Base-by-base conservation (phyloP, 768 basidiomycete species). In the Candolleomyces efflorescens region DNA sequence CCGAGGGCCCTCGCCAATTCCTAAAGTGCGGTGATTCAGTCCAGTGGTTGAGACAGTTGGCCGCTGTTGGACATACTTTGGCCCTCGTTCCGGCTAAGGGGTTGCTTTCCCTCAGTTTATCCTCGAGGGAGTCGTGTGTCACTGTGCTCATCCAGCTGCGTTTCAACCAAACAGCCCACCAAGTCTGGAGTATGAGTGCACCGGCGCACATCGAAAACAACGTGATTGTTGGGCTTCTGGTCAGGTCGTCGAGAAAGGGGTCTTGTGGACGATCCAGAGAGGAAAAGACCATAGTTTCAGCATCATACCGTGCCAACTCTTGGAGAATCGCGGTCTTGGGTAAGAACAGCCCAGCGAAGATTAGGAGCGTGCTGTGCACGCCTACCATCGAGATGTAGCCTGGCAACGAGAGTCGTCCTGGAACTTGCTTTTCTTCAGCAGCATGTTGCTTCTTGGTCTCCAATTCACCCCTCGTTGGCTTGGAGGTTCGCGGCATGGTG, bases 141-240 rank as follows among this genome's bases (percentile, higher is more conserved):
- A 68, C 61, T 45, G 74, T 71, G 17, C 76, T 75, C 13, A 80
- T 75, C 67, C 74, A 79, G 87, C 86, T 89, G 22, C 72, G 65
- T 58, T 83, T 74, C 62, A 91, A 65, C 77, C 82, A 86, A 3
- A 80, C 81, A 1, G 80, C 85, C 89, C 90, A 94, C 85, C 87
- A 90, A 10, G 73, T 71, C 64, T 88, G 79, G 37, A 89, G 65
- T 2, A 89, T 58, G 3, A 68, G 62, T 1, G 79, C 76, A 0
- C 90, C 91, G 0, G 71, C 60, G 51, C 79, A 79, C 39, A 85
- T 70, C 73, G 84, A 90, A 4, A 73, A 57, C 54, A 89, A 68
- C 0, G 90, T 90, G 38, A 70, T 66, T 4, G 76, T 68, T 6
- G 90, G 87, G 59, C 79, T 80, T 2, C 73, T 64, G 0, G 92